Percentiles rank a stretch among this genome's conserved stretches.
Evolutionary conservation across 371 early-diverging fungal genomes (phyloP).

Genomic region (Rhizomucor pusillus): DNA sequence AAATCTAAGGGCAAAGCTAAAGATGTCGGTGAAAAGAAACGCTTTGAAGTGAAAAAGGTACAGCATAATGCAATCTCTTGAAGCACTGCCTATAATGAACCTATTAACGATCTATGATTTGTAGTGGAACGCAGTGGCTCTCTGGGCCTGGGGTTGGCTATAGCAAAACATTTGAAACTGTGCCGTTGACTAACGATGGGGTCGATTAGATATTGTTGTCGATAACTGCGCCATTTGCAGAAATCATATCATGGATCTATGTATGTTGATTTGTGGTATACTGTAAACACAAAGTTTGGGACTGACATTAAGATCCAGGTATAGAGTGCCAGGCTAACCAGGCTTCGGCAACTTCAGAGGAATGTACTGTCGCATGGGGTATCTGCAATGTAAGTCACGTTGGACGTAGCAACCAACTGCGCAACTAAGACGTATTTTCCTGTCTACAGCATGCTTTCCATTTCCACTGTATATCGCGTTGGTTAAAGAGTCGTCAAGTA

Average conservation of each 20-base stretch:
- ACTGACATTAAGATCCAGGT: conserved; percentile 45
- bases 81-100: background rate
- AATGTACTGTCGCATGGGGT: conserved; percentile 99
- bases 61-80: background rate
- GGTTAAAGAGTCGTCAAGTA: conserved; percentile 98
- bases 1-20: conserved; percentile 58
- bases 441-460: conserved; percentile 94
- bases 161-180: background rate
- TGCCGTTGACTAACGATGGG: conserved; percentile 20
- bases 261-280: conserved; percentile 51
- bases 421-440: too few species aligned
- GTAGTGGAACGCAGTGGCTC: conserved; percentile 97
- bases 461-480: conserved; percentile 98
- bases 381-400: conserved; percentile 94
- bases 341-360: conserved; percentile 87
- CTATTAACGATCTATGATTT: conserved; percentile 3
- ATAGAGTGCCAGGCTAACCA: conserved; percentile 98
- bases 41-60: conserved; percentile 97
- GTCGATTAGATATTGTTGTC: conserved; percentile 92
- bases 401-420: too few species aligned
- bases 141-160: conserved; percentile 95
- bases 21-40: conserved; percentile 67
- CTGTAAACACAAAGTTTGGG: background rate
- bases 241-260: conserved; percentile 99
- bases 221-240: conserved; percentile 99